These are phyloP conservation scores for Rhodotorula babjevae DNA, from an alignment of 768 basidiomycete genomes.

Conservation along the genomic window DNA sequence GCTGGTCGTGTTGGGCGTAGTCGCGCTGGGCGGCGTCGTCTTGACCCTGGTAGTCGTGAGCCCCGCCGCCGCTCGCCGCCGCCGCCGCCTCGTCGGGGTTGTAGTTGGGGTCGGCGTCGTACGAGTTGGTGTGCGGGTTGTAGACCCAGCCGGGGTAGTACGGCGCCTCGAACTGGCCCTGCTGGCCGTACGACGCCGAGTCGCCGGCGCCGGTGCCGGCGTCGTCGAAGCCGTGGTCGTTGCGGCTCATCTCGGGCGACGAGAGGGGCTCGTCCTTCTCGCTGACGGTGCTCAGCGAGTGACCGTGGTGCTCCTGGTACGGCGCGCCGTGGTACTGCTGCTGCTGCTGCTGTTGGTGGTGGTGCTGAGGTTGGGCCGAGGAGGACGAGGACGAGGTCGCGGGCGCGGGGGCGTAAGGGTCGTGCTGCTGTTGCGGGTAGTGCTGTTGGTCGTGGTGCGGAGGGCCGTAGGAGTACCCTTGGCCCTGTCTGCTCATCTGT, in stretches of 20 bases:
- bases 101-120: slow-evolving; percentile 31
- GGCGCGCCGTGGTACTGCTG: neutral
- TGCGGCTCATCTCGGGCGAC: slow-evolving; percentile 24
- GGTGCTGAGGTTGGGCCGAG: too few species aligned
- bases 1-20: too few species aligned
- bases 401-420: neutral
- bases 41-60: too few species aligned
- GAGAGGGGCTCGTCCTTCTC: slow-evolving; percentile 31
- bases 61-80: neutral
- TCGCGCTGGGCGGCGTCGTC: too few species aligned
- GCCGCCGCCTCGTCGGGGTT: neutral
- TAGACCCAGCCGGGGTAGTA: slow-evolving; percentile 37
- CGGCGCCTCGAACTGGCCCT: slow-evolving; percentile 21
- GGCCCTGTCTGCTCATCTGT: slow-evolving; percentile 14
- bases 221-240: slow-evolving; percentile 1
- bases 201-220: slow-evolving; percentile 1
- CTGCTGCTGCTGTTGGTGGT: neutral
- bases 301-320: neutral
- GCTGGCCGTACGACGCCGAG: neutral
- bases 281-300: slow-evolving; percentile 28
- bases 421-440: neutral
- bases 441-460: neutral
- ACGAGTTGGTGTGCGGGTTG: slow-evolving; percentile 29
- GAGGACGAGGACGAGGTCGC: neutral
- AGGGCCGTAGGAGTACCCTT: slow-evolving; percentile 2